Conservation (phyloP, 1,139 yeast genomes). For the Hanseniaspora uvarum region DNA sequence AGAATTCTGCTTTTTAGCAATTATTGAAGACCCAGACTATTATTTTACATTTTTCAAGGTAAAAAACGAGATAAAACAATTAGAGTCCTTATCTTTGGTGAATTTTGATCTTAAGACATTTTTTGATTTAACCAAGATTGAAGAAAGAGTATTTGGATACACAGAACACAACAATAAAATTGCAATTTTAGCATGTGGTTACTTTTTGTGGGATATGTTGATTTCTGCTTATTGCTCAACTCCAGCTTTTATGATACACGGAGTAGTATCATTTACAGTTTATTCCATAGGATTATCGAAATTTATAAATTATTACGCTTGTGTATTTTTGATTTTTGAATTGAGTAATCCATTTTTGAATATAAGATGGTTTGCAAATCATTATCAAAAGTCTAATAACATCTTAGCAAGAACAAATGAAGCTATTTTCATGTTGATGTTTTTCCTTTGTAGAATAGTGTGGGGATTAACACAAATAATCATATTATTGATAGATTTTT, state of each 20-base stretch:
- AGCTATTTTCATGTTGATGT: constrained; percentile 51
- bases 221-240: constrained; percentile 53
- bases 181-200: constrained; percentile 63
- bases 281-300: constrained; percentile 58
- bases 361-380: constrained; percentile 79
- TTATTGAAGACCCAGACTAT: constrained; percentile 5
- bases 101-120: constrained; percentile 19
- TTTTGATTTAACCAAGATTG: constrained; percentile 26
- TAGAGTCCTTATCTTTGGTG: constrained; percentile 19
- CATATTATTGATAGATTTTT: constrained; percentile 46
- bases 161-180: constrained; percentile 69
- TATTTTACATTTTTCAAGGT: constrained; percentile 10
- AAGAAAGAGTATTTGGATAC: constrained; percentile 51
- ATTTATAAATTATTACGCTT: constrained; percentile 73
- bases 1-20: constrained; percentile 23
- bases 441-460: constrained; percentile 66
- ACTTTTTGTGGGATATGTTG: constrained; percentile 82
- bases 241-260: constrained; percentile 76
- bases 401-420: constrained; percentile 42
- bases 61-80: neutral
- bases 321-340: constrained; percentile 77
- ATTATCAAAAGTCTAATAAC: constrained; percentile 39
- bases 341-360: constrained; percentile 88
- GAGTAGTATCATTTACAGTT: constrained; percentile 68
- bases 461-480: constrained; percentile 79